Evolutionary conservation across 495 filamentous ascomycete genomes (phyloP).

Genomic region (Tuber borchii): DNA sequence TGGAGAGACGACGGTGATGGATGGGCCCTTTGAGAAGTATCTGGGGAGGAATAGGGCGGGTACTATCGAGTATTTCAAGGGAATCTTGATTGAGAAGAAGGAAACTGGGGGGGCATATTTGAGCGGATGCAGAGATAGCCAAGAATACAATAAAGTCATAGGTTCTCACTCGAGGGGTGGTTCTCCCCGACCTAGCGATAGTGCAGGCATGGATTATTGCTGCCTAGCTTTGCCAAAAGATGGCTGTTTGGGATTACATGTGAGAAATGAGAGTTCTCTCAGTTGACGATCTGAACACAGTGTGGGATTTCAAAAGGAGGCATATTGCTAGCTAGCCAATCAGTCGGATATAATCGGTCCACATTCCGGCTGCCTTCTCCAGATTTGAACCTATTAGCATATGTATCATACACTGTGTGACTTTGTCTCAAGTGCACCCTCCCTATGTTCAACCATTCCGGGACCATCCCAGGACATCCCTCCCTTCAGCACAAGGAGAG

Average conservation of each 20-base stretch:
- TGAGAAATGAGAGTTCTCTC: neutral
- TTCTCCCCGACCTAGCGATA: neutral
- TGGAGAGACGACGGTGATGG: slow-evolving; percentile 46
- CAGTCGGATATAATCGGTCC: neutral
- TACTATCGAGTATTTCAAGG: slow-evolving; percentile 24
- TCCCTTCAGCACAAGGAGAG: neutral
- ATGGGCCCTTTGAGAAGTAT: slow-evolving; percentile 45
- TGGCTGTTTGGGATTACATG: neutral
- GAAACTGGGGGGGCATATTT: slow-evolving; percentile 10
- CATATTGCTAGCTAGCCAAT: neutral
- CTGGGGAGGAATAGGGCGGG: slow-evolving; percentile 27
- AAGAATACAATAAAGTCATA: neutral
- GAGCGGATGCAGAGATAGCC: neutral
- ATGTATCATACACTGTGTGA: neutral
- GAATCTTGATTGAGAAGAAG: slow-evolving; percentile 19
- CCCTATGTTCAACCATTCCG: neutral
- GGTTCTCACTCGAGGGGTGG: neutral
- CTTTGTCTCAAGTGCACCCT: neutral
- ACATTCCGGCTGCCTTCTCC: neutral
- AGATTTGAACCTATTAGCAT: neutral
- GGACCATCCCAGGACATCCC: neutral
- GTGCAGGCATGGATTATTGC: neutral
- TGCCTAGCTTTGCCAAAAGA: neutral
- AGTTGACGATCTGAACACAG: neutral
- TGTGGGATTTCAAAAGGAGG: neutral